Percentiles rank a stretch among this genome's conserved stretches.
These are phyloP conservation scores for Scenedesmus sp. DNA, from an alignment of 163 green algal species.

Conservation along the genomic window DNA sequence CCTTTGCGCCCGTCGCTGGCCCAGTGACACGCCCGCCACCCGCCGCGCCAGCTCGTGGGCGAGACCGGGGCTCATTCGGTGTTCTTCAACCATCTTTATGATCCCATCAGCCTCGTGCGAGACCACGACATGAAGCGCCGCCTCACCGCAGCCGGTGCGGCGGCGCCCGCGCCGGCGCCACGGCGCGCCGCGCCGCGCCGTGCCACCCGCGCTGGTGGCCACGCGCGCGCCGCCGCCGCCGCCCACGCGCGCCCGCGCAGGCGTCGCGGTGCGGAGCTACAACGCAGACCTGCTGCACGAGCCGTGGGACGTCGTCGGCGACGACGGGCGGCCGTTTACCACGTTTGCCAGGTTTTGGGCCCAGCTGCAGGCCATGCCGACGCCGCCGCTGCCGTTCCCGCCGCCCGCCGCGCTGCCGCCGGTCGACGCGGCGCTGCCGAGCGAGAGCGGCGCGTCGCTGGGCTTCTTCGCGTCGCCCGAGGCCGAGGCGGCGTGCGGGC, in stretches of 20 bases:
- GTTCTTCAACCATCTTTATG: slow-evolving; percentile 91
- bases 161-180: no score
- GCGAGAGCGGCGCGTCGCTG: slow-evolving; percentile 35
- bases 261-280: slow-evolving; percentile 75
- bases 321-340: slow-evolving; percentile 67
- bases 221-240: no score
- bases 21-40: no score
- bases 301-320: slow-evolving; percentile 86
- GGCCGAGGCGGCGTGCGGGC: slow-evolving; percentile 70
- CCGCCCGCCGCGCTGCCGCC: slow-evolving; percentile 55
- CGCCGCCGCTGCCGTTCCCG: slow-evolving; percentile 64
- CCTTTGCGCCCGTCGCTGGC: no score
- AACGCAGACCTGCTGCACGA: slow-evolving; percentile 92
- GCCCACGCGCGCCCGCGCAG: neutral
- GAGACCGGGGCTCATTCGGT: slow-evolving; percentile 66
- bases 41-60: no score
- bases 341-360: slow-evolving; percentile 84
- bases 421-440: neutral
- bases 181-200: no score
- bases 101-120: slow-evolving; percentile 90
- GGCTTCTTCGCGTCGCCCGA: slow-evolving; percentile 71
- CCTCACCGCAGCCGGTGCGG: slow-evolving; percentile 55
- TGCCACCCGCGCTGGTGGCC: no score
- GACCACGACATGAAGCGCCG: slow-evolving; percentile 86
- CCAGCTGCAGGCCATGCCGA: slow-evolving; percentile 50